Base-by-base conservation (phyloP, 257 asterid genomes). In the Solanum chmielewskii region DNA sequence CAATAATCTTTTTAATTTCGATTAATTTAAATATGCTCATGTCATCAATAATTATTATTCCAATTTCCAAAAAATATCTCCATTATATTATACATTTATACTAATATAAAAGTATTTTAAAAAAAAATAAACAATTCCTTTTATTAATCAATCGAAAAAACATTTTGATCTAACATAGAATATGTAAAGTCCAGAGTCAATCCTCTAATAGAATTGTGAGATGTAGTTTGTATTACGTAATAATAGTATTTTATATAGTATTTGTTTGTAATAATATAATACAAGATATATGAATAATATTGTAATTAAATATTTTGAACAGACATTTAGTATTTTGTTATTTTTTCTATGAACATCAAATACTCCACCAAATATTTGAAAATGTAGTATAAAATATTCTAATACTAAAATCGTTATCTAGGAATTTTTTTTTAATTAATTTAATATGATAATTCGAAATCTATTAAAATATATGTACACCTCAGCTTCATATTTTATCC, bases 1-100 rank as follows among this genome's bases (percentile, higher is more conserved):
- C 11, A 14, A 62, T 62, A 64, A 2, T n/a, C 11, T 1, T 0
- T 11, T 64, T 3, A 0, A 10, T 10, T 64, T 64, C 2, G 0
- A n/a, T 37, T 37, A 37, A 4, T 2, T n/a, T n/a, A 64, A 12
- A 11, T 64, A 62, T 62, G 27, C 27, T 62, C 2, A 62, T 10
- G 0, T 0, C 11, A 59, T 59, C n/a, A 23, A n/a, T n/a, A 64
- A 11, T 25, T 27, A 66, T 25, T 18, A 25, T 12, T 66, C 7
- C 9, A 0, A 25, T 11, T 66, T 66, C 6, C 9, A 66, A 25
- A 9, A 12, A 25, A 66, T 27, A 25, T 33, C 35, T 33, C 35
- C 5, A 33, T 33, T 33, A 33, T 33, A 33, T 33, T 33, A 33
- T 33, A 3, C 35, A 33, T 33, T 33, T 33, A 33, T 33, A 33